phyloP scores from a whole-genome alignment of 495 filamentous ascomycete genomes.

The Bombardia bombarda region DNA sequence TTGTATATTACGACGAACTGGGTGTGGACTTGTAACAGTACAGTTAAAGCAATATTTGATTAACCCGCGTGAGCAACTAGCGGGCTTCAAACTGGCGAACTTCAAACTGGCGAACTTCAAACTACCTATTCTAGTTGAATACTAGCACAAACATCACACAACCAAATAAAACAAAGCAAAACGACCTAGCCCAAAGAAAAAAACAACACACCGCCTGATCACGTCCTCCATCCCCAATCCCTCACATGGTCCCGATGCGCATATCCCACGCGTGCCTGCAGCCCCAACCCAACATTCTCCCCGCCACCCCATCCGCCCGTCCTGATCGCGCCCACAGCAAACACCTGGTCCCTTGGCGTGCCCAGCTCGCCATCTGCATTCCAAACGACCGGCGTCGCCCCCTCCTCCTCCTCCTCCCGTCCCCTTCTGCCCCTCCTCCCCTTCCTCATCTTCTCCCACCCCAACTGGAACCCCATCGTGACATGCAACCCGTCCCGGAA shows the following conservation, averaged over 20 bases:
- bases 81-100: too few relatives aligned
- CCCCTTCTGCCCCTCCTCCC: slow-evolving; percentile 1
- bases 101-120: too few relatives aligned
- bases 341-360: slow-evolving; percentile 14
- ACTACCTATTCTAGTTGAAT: too few relatives aligned
- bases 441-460: slow-evolving; percentile 10
- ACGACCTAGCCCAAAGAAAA: too few relatives aligned
- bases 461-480: slow-evolving; percentile 14
- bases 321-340: slow-evolving; percentile 11
- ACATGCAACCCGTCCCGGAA: slow-evolving; percentile 17
- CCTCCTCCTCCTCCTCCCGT: not conserved
- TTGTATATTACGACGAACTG: too few relatives aligned
- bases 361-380: too few relatives aligned
- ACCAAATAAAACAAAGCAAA: too few relatives aligned
- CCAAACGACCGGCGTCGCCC: not conserved
- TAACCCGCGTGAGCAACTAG: too few relatives aligned
- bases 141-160: too few relatives aligned
- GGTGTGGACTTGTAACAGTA: too few relatives aligned
- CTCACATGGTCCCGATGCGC: slow-evolving; percentile 11
- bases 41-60: too few relatives aligned
- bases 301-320: slow-evolving; percentile 18
- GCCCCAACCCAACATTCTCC: slow-evolving; percentile 14
- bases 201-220: too few relatives aligned
- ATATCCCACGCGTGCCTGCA: slow-evolving; percentile 13
- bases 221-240: slow-evolving; percentile 18